phyloP scores from a whole-genome alignment of 1,139 yeast genomes.

The Starmera stellimalicola region DNA sequence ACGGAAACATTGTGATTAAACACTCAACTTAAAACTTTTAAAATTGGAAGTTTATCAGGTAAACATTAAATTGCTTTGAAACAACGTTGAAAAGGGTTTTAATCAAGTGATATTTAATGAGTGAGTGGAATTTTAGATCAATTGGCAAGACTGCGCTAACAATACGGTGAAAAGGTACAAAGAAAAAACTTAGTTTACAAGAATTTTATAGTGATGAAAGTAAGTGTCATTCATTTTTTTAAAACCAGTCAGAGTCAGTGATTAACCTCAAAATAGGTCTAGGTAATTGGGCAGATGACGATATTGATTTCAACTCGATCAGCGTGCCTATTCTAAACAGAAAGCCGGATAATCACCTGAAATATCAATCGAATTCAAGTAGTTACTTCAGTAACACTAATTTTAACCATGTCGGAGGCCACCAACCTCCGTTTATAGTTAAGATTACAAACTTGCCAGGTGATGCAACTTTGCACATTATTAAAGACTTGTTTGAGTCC shows the following conservation, averaged over 20 bases:
- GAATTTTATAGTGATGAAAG: constrained; percentile 45
- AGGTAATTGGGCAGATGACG: constrained; percentile 50
- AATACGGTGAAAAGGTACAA: too few relatives aligned
- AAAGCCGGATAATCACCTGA: constrained; percentile 3
- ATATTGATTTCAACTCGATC: constrained; percentile 45
- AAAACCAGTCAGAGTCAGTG: constrained; percentile 1
- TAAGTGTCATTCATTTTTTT: constrained; percentile 23
- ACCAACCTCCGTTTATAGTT: constrained; percentile 45
- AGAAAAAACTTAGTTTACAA: too few relatives aligned
- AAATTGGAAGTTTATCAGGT: too few relatives aligned
- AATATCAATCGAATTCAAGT: constrained; percentile 13
- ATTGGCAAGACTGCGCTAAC: too few relatives aligned
- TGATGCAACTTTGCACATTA: constrained; percentile 23
- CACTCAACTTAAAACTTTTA: too few relatives aligned
- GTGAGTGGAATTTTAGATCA: too few relatives aligned
- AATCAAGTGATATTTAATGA: too few relatives aligned
- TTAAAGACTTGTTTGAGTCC: constrained; percentile 26
- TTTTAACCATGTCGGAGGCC: constrained; percentile 5
- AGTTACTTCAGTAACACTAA: constrained; percentile 15
- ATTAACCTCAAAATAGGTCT: constrained; percentile 22
- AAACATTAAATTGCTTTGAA: too few relatives aligned
- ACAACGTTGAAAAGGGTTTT: too few relatives aligned
- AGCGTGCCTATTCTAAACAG: constrained; percentile 31
- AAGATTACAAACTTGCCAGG: constrained; percentile 43
- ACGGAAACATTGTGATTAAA: too few relatives aligned